Percentiles rank a stretch among this genome's conserved stretches.
These are phyloP conservation scores for Solanum lignicaule DNA, from an alignment of 257 asterid genomes.

Conservation along the genomic window DNA sequence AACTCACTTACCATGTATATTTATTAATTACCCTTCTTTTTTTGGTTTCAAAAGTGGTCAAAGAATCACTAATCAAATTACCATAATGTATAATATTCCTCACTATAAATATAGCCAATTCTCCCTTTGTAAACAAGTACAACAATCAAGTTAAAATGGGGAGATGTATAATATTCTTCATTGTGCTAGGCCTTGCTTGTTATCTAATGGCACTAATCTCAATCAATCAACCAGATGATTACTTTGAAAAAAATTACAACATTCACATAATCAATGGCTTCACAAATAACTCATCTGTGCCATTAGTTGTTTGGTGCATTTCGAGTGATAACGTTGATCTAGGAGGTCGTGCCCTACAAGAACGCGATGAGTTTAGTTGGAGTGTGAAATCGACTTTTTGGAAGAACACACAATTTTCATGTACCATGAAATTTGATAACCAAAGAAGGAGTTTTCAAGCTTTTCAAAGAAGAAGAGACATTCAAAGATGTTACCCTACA, in stretches of 20 bases:
- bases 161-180: neutral
- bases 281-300: slow-evolving; percentile 43
- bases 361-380: slow-evolving; percentile 46
- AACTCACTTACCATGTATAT: neutral
- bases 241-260: slow-evolving; percentile 1
- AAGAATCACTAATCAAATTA: neutral
- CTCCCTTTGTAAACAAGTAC: neutral
- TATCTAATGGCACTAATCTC: slow-evolving; percentile 5
- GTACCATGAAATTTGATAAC: slow-evolving; percentile 35
- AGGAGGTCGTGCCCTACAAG: slow-evolving; percentile 42
- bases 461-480: slow-evolving; percentile 17
- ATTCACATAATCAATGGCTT: slow-evolving; percentile 47
- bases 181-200: slow-evolving; percentile 6
- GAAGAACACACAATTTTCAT: slow-evolving; percentile 12
- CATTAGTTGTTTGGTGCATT: slow-evolving; percentile 39
- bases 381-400: slow-evolving; percentile 3
- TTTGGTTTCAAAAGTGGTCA: neutral
- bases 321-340: slow-evolving; percentile 13
- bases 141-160: slow-evolving; percentile 6
- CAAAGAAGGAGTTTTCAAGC: slow-evolving; percentile 27
- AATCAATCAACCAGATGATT: neutral
- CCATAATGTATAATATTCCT: neutral
- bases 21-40: neutral
- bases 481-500: slow-evolving; percentile 14
- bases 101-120: neutral